These are phyloP conservation scores for Pseudocercospora vitis DNA, from an alignment of 2,329 filamentous ascomycete genomes.

Conservation along the genomic window DNA sequence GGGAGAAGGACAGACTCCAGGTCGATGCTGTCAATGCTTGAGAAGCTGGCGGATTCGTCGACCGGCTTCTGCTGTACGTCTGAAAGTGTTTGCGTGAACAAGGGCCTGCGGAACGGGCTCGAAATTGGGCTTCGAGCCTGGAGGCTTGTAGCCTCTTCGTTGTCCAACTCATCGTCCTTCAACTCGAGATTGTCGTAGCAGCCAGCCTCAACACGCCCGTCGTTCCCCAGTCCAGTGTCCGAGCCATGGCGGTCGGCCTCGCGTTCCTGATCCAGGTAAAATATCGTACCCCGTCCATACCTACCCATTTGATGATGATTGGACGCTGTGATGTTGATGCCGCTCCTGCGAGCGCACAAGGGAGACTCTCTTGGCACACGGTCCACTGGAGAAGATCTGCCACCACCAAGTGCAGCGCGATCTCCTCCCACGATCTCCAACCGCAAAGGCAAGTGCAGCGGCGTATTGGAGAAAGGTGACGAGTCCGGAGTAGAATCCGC, in stretches of 20 bases:
- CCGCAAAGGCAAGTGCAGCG: slow-evolving; percentile 40
- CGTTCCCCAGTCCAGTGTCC: not conserved
- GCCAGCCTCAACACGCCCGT: not conserved
- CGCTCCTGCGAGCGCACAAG: slow-evolving; percentile 13
- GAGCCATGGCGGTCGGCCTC: not conserved
- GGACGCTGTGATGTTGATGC: slow-evolving; percentile 29
- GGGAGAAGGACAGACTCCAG: slow-evolving; percentile 45
- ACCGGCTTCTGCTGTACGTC: slow-evolving; percentile 13
- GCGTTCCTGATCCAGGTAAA: not conserved
- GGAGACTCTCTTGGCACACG: slow-evolving; percentile 11
- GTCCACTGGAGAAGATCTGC: slow-evolving; percentile 23
- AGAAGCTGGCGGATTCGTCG: slow-evolving; percentile 28
- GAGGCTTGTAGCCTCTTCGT: not conserved
- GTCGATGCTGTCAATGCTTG: slow-evolving; percentile 34
- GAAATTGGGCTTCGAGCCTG: slow-evolving; percentile 23
- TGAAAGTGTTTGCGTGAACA: slow-evolving; percentile 22
- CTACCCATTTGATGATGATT: slow-evolving; percentile 53
- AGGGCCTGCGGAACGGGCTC: slow-evolving; percentile 30
- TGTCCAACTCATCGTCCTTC: not conserved
- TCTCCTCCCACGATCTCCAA: slow-evolving; percentile 24
- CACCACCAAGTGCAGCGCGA: slow-evolving; percentile 26
- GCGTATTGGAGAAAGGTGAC: slow-evolving; percentile 47
- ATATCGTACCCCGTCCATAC: slow-evolving; percentile 40
- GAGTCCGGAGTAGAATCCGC: slow-evolving; percentile 37
- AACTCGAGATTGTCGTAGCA: not conserved